Evolutionary conservation across 2,329 filamentous ascomycete genomes (phyloP).

Genomic region (Fusarium floridanum): DNA sequence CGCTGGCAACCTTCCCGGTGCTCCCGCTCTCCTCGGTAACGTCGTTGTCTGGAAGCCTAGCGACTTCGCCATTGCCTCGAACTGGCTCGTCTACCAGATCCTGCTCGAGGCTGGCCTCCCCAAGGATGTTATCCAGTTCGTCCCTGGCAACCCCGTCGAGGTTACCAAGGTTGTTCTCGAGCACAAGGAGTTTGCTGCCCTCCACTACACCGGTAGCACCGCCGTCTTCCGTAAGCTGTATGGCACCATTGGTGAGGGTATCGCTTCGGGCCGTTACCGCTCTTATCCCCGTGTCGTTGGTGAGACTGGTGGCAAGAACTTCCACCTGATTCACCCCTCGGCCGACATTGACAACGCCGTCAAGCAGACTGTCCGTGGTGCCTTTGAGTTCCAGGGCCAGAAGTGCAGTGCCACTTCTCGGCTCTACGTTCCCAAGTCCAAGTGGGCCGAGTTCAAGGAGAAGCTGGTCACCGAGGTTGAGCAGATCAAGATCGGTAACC

Average conservation of each 20-base stretch:
- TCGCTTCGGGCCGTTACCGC: constrained; percentile 84
- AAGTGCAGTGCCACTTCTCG: constrained; percentile 91
- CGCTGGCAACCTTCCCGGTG: constrained; percentile 85
- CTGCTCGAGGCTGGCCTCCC: constrained; percentile 92
- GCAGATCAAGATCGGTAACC: constrained; percentile 77
- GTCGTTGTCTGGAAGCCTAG: constrained; percentile 98
- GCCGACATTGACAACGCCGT: constrained; percentile 85
- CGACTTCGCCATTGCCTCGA: constrained; percentile 87
- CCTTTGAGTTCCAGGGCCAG: constrained; percentile 92
- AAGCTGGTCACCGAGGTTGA: constrained; percentile 76
- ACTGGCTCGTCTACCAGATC: constrained; percentile 91
- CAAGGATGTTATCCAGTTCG: constrained; percentile 90
- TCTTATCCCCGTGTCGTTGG: constrained; percentile 91
- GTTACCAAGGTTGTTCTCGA: constrained; percentile 82
- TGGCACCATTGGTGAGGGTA: constrained; percentile 84
- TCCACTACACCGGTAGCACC: constrained; percentile 96
- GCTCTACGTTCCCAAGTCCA: constrained; percentile 80
- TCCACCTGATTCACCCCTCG: constrained; percentile 83
- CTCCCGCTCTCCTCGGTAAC: constrained; percentile 91
- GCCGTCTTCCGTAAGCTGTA: constrained; percentile 91
- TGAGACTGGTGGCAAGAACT: constrained; percentile 95
- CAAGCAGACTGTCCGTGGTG: constrained; percentile 85
- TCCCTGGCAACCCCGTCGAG: constrained; percentile 88
- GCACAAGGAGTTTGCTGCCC: constrained; percentile 86
- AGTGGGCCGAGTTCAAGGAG: constrained; percentile 79